These are phyloP conservation scores for Rubia balearica DNA, from an alignment of 305 asterid genomes.

Conservation along the genomic window DNA sequence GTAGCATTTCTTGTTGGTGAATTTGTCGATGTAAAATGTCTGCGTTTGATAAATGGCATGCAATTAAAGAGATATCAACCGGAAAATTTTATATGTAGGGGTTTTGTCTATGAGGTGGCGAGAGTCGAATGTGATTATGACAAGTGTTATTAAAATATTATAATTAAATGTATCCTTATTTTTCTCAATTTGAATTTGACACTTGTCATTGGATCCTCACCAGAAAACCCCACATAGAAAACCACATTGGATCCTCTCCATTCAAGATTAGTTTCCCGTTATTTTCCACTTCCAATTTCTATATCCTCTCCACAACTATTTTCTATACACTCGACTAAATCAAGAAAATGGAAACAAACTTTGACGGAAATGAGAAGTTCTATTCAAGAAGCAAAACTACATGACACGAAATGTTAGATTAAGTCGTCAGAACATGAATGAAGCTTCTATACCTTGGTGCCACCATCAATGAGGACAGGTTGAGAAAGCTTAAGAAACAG, in stretches of 20 bases:
- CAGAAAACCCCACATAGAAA: too few species aligned
- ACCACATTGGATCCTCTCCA: too few species aligned
- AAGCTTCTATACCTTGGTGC: conserved; percentile 37
- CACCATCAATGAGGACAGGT: conserved; percentile 59
- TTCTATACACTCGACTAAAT: too few species aligned
- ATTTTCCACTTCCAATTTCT: background rate
- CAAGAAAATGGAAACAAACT: background rate
- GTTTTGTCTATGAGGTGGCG: too few species aligned
- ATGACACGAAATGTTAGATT: too few species aligned
- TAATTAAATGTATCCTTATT: too few species aligned
- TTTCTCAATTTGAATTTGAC: too few species aligned
- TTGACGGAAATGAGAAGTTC: too few species aligned
- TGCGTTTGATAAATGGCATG: conserved; percentile 21
- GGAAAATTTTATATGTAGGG: too few species aligned
- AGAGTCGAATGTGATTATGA: too few species aligned
- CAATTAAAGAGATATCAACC: background rate
- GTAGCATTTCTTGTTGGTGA: conserved; percentile 42
- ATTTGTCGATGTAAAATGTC: conserved; percentile 50
- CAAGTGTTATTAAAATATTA: too few species aligned
- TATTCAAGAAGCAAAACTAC: background rate
- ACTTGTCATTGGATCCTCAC: too few species aligned
- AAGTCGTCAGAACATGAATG: background rate
- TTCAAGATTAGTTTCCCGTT: background rate
- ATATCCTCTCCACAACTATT: background rate
- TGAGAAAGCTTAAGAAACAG: conserved; percentile 41